phyloP scores from a whole-genome alignment of 1,284 basidiomycete species.

The Fomitopsis schrenkii region DNA sequence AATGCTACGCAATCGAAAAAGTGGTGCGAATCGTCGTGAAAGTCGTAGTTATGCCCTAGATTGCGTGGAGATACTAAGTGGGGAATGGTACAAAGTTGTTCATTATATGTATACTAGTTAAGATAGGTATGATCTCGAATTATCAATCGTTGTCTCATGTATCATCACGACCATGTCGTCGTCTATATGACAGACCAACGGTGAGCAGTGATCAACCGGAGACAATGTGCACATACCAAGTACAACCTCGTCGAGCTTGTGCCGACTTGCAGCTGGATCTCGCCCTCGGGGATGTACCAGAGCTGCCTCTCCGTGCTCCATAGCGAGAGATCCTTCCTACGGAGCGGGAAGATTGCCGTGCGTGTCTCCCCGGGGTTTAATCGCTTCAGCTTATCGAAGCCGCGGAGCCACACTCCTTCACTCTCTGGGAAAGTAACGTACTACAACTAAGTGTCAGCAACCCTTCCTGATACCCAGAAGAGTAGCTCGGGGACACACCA shows the following conservation, averaged over 20 bases:
- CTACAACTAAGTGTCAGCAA: slow-evolving; percentile 12
- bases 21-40: too few species aligned
- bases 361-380: slow-evolving; percentile 43
- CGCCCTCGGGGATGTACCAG: slow-evolving; percentile 23
- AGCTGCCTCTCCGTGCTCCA: slow-evolving; percentile 25
- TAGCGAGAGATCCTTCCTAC: slow-evolving; percentile 51
- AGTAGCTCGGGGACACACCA: neutral
- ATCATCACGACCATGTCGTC: too few species aligned
- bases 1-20: too few species aligned
- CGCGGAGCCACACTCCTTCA: slow-evolving; percentile 48
- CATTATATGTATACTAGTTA: too few species aligned
- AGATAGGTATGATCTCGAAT: too few species aligned
- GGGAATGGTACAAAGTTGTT: too few species aligned
- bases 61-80: too few species aligned
- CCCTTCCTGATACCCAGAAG: slow-evolving; percentile 35
- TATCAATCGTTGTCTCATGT: too few species aligned
- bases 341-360: slow-evolving; percentile 49
- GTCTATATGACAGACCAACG: too few species aligned
- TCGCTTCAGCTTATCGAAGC: slow-evolving; percentile 54
- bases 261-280: slow-evolving; percentile 25
- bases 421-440: slow-evolving; percentile 34
- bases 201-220: too few species aligned
- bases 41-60: too few species aligned
- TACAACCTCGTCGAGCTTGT: slow-evolving; percentile 23
- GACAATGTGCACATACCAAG: slow-evolving; percentile 1